These are phyloP conservation scores for Mucuna pruriens DNA, from an alignment of 306 rosid genomes.

Conservation along the genomic window DNA sequence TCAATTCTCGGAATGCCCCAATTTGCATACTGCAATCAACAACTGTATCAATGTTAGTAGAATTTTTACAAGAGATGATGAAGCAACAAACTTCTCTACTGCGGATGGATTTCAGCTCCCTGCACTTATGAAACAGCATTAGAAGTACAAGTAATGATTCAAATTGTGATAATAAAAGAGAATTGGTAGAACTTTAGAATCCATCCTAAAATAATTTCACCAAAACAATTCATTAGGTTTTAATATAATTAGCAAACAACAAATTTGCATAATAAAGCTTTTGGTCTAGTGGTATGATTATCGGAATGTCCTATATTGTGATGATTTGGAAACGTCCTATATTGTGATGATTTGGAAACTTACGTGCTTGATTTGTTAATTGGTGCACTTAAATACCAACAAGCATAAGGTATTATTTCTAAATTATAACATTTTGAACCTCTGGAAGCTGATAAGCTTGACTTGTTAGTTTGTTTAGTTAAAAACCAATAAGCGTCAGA, in stretches of 20 bases:
- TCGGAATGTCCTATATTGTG: slow-evolving; percentile 41
- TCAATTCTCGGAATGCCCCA: slow-evolving; percentile 42
- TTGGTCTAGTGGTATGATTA: slow-evolving; percentile 57
- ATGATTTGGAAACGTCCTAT: slow-evolving; percentile 39
- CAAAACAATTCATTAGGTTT: background rate
- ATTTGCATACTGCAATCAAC: too few relatives aligned
- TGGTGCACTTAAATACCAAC: background rate
- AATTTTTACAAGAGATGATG: slow-evolving; percentile 73
- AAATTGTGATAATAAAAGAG: too few relatives aligned
- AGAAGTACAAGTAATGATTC: too few relatives aligned
- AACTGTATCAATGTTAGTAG: slow-evolving; percentile 62
- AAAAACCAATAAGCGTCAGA: background rate
- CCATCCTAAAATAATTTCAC: background rate
- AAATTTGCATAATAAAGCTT: slow-evolving; percentile 23
- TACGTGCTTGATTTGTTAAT: slow-evolving; percentile 12
- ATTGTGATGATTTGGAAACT: background rate
- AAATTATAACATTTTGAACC: background rate
- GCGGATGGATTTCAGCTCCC: slow-evolving; percentile 62
- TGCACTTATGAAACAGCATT: slow-evolving; percentile 40
- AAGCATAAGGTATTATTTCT: background rate
- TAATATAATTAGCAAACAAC: background rate
- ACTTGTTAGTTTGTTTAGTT: background rate
- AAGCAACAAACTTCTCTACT: slow-evolving; percentile 70
- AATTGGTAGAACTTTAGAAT: too few relatives aligned
- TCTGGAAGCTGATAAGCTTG: background rate